Base-by-base conservation (phyloP, 176 grass and related monocot species). In the Oryza glaberrima region DNA sequence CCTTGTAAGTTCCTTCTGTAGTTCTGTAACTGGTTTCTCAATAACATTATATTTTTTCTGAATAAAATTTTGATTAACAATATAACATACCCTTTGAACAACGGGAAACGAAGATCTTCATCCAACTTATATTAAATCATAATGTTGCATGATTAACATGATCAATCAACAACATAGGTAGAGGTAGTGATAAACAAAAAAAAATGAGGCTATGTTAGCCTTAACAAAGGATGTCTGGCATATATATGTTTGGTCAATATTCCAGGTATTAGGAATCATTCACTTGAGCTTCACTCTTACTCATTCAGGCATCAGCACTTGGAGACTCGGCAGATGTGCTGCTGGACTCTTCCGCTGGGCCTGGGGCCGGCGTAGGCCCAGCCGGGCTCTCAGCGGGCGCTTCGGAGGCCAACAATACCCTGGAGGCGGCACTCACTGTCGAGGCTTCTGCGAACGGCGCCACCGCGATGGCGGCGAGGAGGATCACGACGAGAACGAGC, bases 381-480 rank as follows among this genome's bases (percentile, higher is more conserved):
- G 47, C 38, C 7, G 41, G 41, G 0, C 43, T 22, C 43, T 47
- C 70, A 2, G 43, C n/a, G 10, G 51, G 66, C 4, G 3, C 83
- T 4, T 85, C 83, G 9, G 7, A 26, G 1, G 61, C 35, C 0
- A 46, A 11, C 6, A 9, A 5, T 28, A 67, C 25, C 28, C 28
- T 15, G 0, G 65, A 52, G 40, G 7, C 0, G 9, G 41, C 1
- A 4, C n/a, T 23, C 41, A 23, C 13, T 7, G 2, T 10, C 30
- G 25, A 34, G 26, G 25, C 70, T 4, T 51, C 32, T 16, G 41
- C 26, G 48, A 77, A n/a, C 6, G 83, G 65, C 16, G 47, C 73
- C 48, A 85, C 74, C 15, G 16, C 65, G 6, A 69, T 34, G 49
- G 83, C 66, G 51, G 49, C 25, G 6, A 84, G 73, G 82, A 84